Conservation (phyloP, 2,329 filamentous ascomycete species). For the Nigrospora osmanthi region DNA sequence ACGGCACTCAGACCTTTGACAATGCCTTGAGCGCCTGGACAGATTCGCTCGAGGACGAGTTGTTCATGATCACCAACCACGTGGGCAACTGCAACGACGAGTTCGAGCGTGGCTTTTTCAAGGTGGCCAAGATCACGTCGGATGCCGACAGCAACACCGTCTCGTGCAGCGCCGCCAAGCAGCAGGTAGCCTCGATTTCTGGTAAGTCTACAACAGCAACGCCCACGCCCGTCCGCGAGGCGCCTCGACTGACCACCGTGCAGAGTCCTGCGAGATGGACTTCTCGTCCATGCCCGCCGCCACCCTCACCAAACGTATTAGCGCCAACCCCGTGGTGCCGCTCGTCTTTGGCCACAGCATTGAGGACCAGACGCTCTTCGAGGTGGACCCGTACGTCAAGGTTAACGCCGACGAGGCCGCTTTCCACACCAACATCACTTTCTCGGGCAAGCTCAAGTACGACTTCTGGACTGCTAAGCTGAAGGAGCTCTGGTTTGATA, state of each 20-base stretch:
- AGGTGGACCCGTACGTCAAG: constrained; percentile 20
- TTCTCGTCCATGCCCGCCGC: constrained; percentile 1
- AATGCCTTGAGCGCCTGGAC: constrained; percentile 12
- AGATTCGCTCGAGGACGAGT: constrained; percentile 1
- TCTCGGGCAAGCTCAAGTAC: constrained; percentile 34
- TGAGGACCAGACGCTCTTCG: constrained; percentile 20
- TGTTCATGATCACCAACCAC: constrained; percentile 34
- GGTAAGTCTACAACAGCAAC: constrained; percentile 15
- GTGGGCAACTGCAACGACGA: constrained; percentile 29
- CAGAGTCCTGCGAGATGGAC: constrained; percentile 1
- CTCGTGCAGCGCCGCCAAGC: constrained; percentile 21
- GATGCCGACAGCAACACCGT: constrained; percentile 18
- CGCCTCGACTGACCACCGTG: neutral
- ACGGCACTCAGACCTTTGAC: constrained; percentile 8
- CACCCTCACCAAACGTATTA: neutral
- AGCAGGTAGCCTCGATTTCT: constrained; percentile 23
- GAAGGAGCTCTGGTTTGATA: constrained; percentile 30
- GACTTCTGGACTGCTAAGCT: constrained; percentile 25
- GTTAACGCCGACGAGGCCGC: constrained; percentile 24
- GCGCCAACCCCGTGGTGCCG: neutral
- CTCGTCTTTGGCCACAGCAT: constrained; percentile 10
- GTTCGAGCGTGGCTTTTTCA: constrained; percentile 30
- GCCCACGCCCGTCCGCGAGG: too few relatives aligned
- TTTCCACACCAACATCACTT: constrained; percentile 26
- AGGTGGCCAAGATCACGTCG: constrained; percentile 19